Percentiles rank a stretch among this genome's conserved stretches.
Evolutionary conservation across 805 yeast species (phyloP).

Genomic region (Zygosaccharomyces lentus): DNA sequence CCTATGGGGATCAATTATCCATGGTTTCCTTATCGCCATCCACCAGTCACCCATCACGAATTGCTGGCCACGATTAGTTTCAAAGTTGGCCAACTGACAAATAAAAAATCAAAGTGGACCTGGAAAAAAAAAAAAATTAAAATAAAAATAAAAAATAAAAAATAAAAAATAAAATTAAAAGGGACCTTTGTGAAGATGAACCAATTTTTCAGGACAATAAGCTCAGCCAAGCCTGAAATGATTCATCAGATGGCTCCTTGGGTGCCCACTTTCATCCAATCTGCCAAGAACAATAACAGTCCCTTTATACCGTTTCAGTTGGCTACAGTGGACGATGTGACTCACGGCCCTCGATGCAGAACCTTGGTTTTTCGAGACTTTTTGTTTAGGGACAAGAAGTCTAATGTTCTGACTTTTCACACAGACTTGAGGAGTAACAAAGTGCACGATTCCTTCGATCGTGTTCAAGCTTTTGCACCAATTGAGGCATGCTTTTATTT

Average conservation of each 20-base stretch:
- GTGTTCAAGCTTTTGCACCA: conserved; percentile 39
- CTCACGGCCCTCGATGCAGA: conserved; percentile 54
- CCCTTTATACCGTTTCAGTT: conserved; percentile 60
- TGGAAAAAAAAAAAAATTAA: background rate
- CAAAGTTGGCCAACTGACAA: background rate
- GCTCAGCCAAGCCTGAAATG: conserved; percentile 7
- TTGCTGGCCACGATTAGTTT: background rate
- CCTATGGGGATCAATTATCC: background rate
- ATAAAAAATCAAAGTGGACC: background rate
- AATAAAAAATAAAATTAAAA: background rate
- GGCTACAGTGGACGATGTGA: conserved; percentile 57
- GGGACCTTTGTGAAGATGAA: background rate
- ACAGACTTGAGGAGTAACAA: conserved; percentile 72
- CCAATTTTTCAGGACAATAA: background rate
- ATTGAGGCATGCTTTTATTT: conserved; percentile 80
- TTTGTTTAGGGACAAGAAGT: conserved; percentile 61
- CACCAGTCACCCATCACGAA: background rate
- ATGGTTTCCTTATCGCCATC: background rate
- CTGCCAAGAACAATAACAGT: conserved; percentile 45
- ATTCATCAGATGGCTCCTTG: conserved; percentile 63
- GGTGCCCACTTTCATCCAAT: conserved; percentile 61
- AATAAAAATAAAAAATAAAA: background rate
- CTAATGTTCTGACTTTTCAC: conserved; percentile 62
- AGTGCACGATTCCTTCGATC: conserved; percentile 43
- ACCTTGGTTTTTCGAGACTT: conserved; percentile 73